These are phyloP conservation scores for Clarireedia monteithiana DNA, from an alignment of 2,329 filamentous ascomycete genomes.

Conservation along the genomic window DNA sequence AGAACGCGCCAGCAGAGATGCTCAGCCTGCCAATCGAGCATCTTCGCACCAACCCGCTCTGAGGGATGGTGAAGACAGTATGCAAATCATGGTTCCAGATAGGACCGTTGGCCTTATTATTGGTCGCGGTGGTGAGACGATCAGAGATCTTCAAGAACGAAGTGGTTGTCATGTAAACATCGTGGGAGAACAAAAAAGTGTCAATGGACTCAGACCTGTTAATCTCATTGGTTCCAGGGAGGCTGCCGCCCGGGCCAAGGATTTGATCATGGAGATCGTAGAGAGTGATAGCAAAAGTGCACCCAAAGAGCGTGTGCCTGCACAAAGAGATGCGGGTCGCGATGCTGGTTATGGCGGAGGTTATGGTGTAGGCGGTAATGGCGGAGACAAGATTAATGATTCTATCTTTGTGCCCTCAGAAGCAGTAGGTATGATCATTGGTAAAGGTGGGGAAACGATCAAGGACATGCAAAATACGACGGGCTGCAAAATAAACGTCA, in stretches of 20 bases:
- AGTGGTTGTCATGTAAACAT: conserved; percentile 96
- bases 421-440: conserved; percentile 93
- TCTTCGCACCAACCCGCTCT: conserved; percentile 40
- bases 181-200: conserved; percentile 84
- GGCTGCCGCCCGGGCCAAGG: conserved; percentile 71
- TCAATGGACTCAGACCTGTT: conserved; percentile 82
- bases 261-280: conserved; percentile 87
- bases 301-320: conserved; percentile 27
- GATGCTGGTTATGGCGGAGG: conserved; percentile 35
- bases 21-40: conserved; percentile 21
- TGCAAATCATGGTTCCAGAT: conserved; percentile 92
- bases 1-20: conserved; percentile 31
- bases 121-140: conserved; percentile 87
- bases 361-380: conserved; percentile 33
- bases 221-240: conserved; percentile 77
- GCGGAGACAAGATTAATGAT: conserved; percentile 67
- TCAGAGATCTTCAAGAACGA: conserved; percentile 82
- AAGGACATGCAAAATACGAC: conserved; percentile 85
- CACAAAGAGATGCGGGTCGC: conserved; percentile 38
- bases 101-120: conserved; percentile 90
- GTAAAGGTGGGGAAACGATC: conserved; percentile 89
- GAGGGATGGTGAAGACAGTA: conserved; percentile 74
- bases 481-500: conserved; percentile 92
- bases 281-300: conserved; percentile 69
- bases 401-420: conserved; percentile 82